A percentile compares a stretch with the other conserved stretches of the same genome.
Conservation (phyloP, 2,329 filamentous ascomycete genomes). For the Alternaria panax region DNA sequence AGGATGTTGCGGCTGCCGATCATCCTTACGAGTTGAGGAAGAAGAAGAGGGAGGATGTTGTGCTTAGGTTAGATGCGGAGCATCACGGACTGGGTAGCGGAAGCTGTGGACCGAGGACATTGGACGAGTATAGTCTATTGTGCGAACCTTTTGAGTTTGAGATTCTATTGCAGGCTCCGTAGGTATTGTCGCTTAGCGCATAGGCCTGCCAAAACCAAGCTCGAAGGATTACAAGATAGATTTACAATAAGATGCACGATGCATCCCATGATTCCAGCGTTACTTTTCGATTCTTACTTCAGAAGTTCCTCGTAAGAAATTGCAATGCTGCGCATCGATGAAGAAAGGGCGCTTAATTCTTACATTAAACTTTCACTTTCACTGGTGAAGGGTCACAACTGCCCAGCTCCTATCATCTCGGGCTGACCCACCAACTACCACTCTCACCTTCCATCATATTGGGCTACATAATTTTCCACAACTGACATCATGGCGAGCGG, state of each 20-base stretch:
- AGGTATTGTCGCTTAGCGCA: neutral
- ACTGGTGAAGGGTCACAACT: neutral
- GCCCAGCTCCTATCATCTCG: neutral
- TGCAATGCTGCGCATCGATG: neutral
- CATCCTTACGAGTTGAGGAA: constrained; percentile 70
- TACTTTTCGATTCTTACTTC: neutral
- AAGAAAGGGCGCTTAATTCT: neutral
- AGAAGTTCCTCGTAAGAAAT: neutral
- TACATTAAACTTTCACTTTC: neutral
- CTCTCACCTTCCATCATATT: neutral
- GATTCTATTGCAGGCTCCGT: constrained; percentile 29
- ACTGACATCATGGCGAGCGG: constrained; percentile 5
- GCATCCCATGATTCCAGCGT: neutral
- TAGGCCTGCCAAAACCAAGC: neutral
- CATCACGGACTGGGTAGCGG: constrained; percentile 70
- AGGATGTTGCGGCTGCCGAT: constrained; percentile 63
- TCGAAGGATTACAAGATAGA: neutral
- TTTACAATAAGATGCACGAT: neutral
- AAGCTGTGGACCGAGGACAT: constrained; percentile 65
- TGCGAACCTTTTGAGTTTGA: constrained; percentile 50
- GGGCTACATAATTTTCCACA: neutral
- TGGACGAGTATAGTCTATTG: constrained; percentile 51
- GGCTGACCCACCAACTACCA: neutral
- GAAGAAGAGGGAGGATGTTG: constrained; percentile 61
- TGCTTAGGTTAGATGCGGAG: constrained; percentile 66